A percentile compares a stretch with the other conserved stretches of the same genome.
Conservation (phyloP, 73 alveolate genomes). For the Paramecium caudatum region DNA sequence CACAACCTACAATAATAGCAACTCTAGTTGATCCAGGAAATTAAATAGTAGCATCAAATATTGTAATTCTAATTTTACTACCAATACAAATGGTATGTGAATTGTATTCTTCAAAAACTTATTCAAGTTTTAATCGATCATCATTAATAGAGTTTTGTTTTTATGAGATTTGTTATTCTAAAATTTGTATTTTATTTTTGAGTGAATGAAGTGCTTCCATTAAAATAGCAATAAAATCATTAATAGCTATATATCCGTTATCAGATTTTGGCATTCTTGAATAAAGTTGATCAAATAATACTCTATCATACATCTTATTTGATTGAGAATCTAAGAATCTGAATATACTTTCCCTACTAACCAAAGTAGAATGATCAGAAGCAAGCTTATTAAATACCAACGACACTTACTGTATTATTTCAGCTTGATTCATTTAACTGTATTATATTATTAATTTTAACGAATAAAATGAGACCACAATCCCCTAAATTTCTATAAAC, state of each 20-base stretch:
- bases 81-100: background rate
- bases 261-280: background rate
- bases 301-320: slow-evolving; percentile 34
- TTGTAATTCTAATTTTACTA: background rate
- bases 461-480: slow-evolving; percentile 62
- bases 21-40: slow-evolving; percentile 34
- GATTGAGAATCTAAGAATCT: slow-evolving; percentile 42
- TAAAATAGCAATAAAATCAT: slow-evolving; percentile 23
- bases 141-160: background rate
- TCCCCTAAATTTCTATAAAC: slow-evolving; percentile 45
- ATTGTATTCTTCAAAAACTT: slow-evolving; percentile 1
- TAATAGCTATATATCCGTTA: background rate
- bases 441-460: slow-evolving; percentile 13
- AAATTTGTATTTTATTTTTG: slow-evolving; percentile 16
- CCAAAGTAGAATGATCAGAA: background rate
- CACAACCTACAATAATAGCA: slow-evolving; percentile 11
- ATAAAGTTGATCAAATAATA: slow-evolving; percentile 31
- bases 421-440: slow-evolving; percentile 64
- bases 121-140: background rate
- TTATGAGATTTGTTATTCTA: background rate
- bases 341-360: slow-evolving; percentile 17
- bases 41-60: background rate
- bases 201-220: slow-evolving; percentile 44
- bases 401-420: slow-evolving; percentile 13
- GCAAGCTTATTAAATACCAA: slow-evolving; percentile 21